Base-by-base conservation (phyloP, 805 yeast genomes). In the Wickerhamiella kurtzmanii region DNA sequence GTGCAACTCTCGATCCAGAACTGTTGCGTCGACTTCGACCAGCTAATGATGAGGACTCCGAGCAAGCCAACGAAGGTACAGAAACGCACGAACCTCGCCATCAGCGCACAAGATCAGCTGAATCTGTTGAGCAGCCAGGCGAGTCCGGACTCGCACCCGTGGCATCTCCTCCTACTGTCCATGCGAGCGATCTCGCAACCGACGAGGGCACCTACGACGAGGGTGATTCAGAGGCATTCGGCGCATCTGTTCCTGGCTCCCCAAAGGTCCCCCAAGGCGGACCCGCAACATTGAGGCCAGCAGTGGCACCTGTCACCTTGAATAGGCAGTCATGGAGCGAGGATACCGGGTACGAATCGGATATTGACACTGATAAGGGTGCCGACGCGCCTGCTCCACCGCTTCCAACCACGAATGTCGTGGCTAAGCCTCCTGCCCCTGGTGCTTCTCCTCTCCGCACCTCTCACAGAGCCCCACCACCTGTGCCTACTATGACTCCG, bases 281-380 rank as follows among this genome's bases (percentile, higher is more conserved):
- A 18, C 38, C 38, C 6, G 17, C 38, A 8, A 6, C 32, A 11
- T 6, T 25, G 32, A 6, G 6, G 32, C 32, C 9, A 6, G 17
- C 6, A 17, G n/a, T 15, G 8, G 19, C 19, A 5, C 15, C 43
- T 41, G 25, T n/a, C 8, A 4, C 17, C 8, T 8, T 22, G 19
- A 41, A 15, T 17, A n/a, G 35, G 17, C 20, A 25, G 16, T 22
- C 43, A 6, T 18, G 22, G 22, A 37, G 19, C 5, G 41, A 35
- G 11, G 45, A 43, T n/a, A 36, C 45, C 13, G 45, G 41, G 6
- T 43, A 43, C 22, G 45, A 43, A 19, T 35, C 41, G 13, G 45
- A 43, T 35, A 13, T 43, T 16, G 45, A 43, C 41, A 43, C 45
- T 5, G 45, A 43, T 36, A 13, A 28, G n/a, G 41, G 25, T 18